These are phyloP conservation scores for Fusarium vanettenii DNA, from an alignment of 2,329 filamentous ascomycete species.

Conservation along the genomic window DNA sequence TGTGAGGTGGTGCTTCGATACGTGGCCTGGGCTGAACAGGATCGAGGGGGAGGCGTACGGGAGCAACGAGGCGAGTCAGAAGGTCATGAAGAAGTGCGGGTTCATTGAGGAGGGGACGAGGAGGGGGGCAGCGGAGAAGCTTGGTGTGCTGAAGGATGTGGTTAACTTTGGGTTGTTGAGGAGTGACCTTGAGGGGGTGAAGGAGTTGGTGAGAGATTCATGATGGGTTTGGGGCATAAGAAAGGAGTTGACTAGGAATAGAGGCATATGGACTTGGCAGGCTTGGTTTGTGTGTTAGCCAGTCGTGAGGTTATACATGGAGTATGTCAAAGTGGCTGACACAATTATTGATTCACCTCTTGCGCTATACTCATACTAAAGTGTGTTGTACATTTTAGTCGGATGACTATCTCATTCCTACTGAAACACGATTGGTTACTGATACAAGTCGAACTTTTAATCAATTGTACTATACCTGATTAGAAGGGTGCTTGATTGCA, in stretches of 20 bases:
- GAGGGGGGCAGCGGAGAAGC: slow-evolving; percentile 56
- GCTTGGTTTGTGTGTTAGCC: background rate
- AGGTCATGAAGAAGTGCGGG: slow-evolving; percentile 57
- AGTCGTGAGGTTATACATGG: background rate
- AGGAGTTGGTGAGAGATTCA: background rate
- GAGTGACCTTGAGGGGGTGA: slow-evolving; percentile 43
- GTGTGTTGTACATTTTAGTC: background rate
- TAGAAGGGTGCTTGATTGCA: background rate
- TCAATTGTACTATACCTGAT: background rate
- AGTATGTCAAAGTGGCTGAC: background rate
- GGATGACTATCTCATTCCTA: background rate
- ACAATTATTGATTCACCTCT: background rate
- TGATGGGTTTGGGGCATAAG: background rate
- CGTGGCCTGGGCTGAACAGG: slow-evolving; percentile 53
- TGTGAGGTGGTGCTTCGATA: slow-evolving; percentile 57
- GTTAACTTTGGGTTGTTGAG: slow-evolving; percentile 53
- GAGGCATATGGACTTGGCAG: background rate
- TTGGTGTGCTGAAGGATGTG: slow-evolving; percentile 53
- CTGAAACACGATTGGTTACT: background rate
- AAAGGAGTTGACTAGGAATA: background rate
- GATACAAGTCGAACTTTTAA: background rate
- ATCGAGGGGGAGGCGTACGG: slow-evolving; percentile 54
- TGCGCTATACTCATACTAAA: background rate
- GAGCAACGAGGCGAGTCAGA: slow-evolving; percentile 55
- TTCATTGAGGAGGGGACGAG: slow-evolving; percentile 57